Percentiles rank a stretch among this genome's conserved stretches.
Evolutionary conservation across 83 land plant genomes (phyloP).

Genomic region (Picea mariana): DNA sequence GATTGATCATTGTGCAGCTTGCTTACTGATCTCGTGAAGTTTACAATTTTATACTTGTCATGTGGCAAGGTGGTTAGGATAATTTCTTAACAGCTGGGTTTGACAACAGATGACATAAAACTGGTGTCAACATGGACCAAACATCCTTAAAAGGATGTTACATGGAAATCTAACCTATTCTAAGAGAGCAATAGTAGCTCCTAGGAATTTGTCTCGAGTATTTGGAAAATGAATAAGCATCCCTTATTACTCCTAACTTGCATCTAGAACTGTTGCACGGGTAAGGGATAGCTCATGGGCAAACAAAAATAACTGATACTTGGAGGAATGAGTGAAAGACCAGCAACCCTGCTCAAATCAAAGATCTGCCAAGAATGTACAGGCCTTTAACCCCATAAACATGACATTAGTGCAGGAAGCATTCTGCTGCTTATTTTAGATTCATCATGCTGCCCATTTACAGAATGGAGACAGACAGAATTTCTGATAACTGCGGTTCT

Average conservation of each 20-base stretch:
- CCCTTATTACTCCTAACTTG: not conserved
- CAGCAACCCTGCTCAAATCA: slow-evolving; percentile 1
- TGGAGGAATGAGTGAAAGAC: not conserved
- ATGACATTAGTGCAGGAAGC: not conserved
- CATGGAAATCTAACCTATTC: no score
- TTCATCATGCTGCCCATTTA: not conserved
- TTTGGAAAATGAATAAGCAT: not conserved
- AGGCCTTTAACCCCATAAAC: not conserved
- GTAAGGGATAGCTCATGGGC: not conserved
- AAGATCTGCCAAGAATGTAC: not conserved
- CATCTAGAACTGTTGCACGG: not conserved
- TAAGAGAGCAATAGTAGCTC: no score
- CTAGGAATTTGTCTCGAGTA: no score
- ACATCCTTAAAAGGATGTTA: no score
- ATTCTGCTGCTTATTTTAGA: not conserved
- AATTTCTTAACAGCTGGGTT: no score
- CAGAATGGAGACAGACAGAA: not conserved
- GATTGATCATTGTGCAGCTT: no score
- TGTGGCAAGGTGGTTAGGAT: no score
- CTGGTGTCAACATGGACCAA: no score
- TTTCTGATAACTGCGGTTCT: not conserved
- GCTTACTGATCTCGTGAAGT: no score
- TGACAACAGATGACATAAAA: no score
- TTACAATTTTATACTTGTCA: no score
- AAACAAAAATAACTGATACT: not conserved